A percentile compares a stretch with the other conserved stretches of the same genome.
These are phyloP conservation scores for Kwoniella newhampshirensis DNA, from an alignment of 768 basidiomycete genomes.

Conservation along the genomic window DNA sequence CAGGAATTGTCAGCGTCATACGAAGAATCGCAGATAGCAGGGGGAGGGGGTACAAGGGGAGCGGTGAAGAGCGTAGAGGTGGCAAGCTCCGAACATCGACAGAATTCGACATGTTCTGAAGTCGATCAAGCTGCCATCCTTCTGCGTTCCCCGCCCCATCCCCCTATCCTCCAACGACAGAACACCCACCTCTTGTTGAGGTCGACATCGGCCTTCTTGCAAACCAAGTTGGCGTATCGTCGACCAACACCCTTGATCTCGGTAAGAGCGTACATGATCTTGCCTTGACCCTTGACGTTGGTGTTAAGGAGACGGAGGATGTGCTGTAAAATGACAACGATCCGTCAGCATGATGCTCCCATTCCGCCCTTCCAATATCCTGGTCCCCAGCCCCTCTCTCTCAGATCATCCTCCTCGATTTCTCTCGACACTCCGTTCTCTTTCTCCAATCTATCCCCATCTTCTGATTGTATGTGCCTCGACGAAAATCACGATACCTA, in stretches of 20 bases:
- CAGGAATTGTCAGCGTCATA: not conserved
- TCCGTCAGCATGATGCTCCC: not conserved
- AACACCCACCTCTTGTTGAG: conserved; percentile 87
- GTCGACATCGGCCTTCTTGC: conserved; percentile 99
- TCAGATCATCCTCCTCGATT: not conserved
- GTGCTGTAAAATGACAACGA: conserved; percentile 66
- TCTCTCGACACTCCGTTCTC: too few relatives aligned
- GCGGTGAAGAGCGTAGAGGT: too few relatives aligned
- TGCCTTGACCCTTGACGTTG: conserved; percentile 98
- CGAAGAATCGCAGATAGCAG: too few relatives aligned
- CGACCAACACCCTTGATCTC: conserved; percentile 99
- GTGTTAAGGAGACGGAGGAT: conserved; percentile 96
- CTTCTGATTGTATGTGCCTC: too few relatives aligned
- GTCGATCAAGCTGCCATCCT: too few relatives aligned
- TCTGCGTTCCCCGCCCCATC: too few relatives aligned
- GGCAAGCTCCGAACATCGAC: too few relatives aligned
- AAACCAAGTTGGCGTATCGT: conserved; percentile 96
- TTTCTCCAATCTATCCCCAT: not conserved
- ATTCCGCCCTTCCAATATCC: not conserved
- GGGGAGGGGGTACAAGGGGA: too few relatives aligned
- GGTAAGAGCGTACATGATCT: conserved; percentile 95
- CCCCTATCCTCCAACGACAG: not conserved
- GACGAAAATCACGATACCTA: conserved; percentile 49
- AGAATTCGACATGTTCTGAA: too few relatives aligned
- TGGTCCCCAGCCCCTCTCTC: not conserved